Evolutionary conservation across 306 rosid species (phyloP).

Genomic region (Cucurbita pepo): DNA sequence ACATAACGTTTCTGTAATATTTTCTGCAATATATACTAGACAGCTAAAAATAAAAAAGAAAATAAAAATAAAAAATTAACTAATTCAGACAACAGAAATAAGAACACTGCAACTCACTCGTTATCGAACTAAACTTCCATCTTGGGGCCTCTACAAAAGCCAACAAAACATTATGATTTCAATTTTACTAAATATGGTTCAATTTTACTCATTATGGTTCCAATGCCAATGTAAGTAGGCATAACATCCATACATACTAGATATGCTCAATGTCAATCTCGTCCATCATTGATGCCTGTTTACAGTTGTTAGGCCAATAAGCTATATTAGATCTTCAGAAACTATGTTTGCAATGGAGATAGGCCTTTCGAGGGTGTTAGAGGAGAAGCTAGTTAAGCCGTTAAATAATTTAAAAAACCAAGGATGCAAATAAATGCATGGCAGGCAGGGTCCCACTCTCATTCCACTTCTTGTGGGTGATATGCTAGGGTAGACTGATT

Average conservation of each 20-base stretch:
- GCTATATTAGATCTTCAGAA: not conserved
- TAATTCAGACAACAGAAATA: not conserved
- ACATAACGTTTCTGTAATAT: not conserved
- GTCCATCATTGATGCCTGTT: not conserved
- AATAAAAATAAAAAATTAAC: not conserved
- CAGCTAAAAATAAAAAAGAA: not conserved
- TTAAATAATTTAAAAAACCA: not conserved
- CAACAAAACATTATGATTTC: not conserved
- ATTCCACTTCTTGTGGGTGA: not conserved
- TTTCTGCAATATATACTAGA: not conserved
- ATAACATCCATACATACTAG: not conserved
- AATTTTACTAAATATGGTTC: not conserved
- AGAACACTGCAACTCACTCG: not conserved
- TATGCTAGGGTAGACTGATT: not conserved
- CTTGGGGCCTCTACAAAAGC: not conserved
- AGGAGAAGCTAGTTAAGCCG: not conserved
- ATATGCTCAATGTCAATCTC: not conserved
- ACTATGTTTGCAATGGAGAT: not conserved
- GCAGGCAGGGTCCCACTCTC: not conserved
- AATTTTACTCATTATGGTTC: not conserved
- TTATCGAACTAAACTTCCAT: not conserved
- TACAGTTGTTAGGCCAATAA: not conserved
- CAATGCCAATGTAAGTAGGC: not conserved
- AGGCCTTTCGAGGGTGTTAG: not conserved
- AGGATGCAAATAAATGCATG: not conserved